phyloP scores from a whole-genome alignment of 768 basidiomycete species.

The Mycena olivaceomarginata region DNA sequence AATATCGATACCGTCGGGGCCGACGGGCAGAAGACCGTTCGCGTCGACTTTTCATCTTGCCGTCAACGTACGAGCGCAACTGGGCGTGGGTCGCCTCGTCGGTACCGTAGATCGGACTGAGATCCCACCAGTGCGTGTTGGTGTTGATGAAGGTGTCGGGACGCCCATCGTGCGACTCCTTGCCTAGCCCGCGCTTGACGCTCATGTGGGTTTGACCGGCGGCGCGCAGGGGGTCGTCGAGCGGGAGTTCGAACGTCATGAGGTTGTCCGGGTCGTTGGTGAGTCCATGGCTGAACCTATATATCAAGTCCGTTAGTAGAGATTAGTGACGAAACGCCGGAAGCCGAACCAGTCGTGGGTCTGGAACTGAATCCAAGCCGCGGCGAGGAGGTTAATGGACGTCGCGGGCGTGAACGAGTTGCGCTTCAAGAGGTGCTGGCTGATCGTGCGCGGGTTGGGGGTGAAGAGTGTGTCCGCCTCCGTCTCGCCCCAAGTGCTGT shows the following conservation, averaged over 20 bases:
- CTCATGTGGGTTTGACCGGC: constrained; percentile 31
- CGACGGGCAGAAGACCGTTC: too few species aligned
- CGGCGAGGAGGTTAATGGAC: constrained; percentile 29
- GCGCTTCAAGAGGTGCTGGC: too few species aligned
- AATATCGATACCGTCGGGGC: too few species aligned
- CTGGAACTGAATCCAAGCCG: constrained; percentile 33
- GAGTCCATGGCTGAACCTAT: constrained; percentile 31
- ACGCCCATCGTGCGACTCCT: constrained; percentile 17
- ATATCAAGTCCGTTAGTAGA: neutral
- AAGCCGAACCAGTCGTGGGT: constrained; percentile 32
- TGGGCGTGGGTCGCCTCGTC: constrained; percentile 33
- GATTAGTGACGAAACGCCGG: too few species aligned
- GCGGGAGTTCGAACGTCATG: constrained; percentile 22
- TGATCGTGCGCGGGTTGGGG: too few species aligned
- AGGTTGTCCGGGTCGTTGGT: constrained; percentile 35
- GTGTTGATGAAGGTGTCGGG: constrained; percentile 29
- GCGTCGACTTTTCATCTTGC: constrained; percentile 31
- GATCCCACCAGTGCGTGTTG: constrained; percentile 38
- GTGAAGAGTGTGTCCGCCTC: too few species aligned
- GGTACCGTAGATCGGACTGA: constrained; percentile 26
- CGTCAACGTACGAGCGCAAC: constrained; percentile 27
- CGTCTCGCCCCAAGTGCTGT: too few species aligned
- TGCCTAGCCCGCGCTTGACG: neutral
- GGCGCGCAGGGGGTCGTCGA: constrained; percentile 19
- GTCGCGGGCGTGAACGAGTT: neutral